Percentiles rank a stretch among this genome's conserved stretches.
Evolutionary conservation across 495 filamentous ascomycete genomes (phyloP).

Genomic region (Hyphodiscus hymeniophilus): DNA sequence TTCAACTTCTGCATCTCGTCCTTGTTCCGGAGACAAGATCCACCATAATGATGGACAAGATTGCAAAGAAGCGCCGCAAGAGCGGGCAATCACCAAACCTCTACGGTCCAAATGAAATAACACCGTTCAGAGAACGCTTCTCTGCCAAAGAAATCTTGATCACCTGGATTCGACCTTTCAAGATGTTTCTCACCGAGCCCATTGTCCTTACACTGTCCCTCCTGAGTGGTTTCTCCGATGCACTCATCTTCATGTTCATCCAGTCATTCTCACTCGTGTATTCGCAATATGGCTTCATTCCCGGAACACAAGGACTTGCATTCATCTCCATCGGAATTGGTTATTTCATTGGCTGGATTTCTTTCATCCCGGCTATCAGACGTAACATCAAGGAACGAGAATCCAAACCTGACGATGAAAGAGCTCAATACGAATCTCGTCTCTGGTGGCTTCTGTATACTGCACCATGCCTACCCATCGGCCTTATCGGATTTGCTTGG

Average conservation of each 20-base stretch:
- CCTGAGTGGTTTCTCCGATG: constrained; percentile 69
- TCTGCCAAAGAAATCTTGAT: constrained; percentile 44
- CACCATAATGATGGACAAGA: constrained; percentile 56
- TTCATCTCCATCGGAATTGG: constrained; percentile 59
- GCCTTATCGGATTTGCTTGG: constrained; percentile 62
- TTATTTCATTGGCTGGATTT: constrained; percentile 54
- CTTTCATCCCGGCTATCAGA: constrained; percentile 56
- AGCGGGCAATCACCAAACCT: constrained; percentile 43
- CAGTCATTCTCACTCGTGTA: constrained; percentile 60
- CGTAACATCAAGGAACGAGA: constrained; percentile 45
- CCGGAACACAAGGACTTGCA: constrained; percentile 47
- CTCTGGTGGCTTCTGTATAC: constrained; percentile 52
- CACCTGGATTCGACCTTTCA: constrained; percentile 65
- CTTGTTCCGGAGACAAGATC: constrained; percentile 62
- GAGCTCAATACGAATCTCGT: constrained; percentile 50
- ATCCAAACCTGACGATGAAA: constrained; percentile 46
- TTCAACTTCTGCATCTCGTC: constrained; percentile 58
- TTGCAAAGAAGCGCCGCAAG: constrained; percentile 56
- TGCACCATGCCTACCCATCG: constrained; percentile 57
- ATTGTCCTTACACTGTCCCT: constrained; percentile 66
- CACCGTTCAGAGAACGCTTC: constrained; percentile 41
- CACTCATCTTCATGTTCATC: constrained; percentile 75
- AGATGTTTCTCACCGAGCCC: constrained; percentile 70
- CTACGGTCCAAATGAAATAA: constrained; percentile 55
- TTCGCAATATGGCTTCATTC: constrained; percentile 51